These are phyloP conservation scores for Lithocarpus polystachyus DNA, from an alignment of 306 rosid species.

Conservation along the genomic window DNA sequence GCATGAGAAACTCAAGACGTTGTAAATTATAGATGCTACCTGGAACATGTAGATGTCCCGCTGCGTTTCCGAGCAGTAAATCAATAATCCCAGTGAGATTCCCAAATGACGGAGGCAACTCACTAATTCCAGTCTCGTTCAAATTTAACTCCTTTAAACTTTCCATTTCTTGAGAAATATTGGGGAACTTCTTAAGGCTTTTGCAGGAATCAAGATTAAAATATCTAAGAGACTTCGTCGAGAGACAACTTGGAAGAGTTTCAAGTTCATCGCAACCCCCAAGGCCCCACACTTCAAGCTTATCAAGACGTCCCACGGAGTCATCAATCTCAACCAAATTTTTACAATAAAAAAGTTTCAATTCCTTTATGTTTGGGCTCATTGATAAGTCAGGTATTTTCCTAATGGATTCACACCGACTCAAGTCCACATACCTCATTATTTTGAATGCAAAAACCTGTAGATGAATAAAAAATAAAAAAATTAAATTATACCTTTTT, in stretches of 20 bases:
- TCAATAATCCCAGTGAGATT: slow-evolving; percentile 41
- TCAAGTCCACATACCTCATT: background rate
- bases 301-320: background rate
- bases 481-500: too few relatives aligned
- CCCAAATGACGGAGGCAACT: slow-evolving; percentile 21
- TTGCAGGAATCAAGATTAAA: background rate
- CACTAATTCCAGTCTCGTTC: background rate
- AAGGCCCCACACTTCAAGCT: background rate
- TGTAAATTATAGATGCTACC: too few relatives aligned
- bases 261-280: background rate
- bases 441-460: background rate
- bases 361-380: background rate
- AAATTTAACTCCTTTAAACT: background rate
- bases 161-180: background rate
- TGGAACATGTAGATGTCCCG: accelerated
- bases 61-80: background rate
- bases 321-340: slow-evolving; percentile 7
- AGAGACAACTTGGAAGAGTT: slow-evolving; percentile 6
- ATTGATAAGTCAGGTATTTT: background rate
- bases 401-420: background rate
- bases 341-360: background rate
- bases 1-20: accelerated
- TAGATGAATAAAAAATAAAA: too few relatives aligned
- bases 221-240: slow-evolving; percentile 6
- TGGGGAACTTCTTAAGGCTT: slow-evolving; percentile 10